Percentiles rank a stretch among this genome's conserved stretches.
Evolutionary conservation across 106 monocot genomes (phyloP).

Genomic region (Apostasia shenzhenica): DNA sequence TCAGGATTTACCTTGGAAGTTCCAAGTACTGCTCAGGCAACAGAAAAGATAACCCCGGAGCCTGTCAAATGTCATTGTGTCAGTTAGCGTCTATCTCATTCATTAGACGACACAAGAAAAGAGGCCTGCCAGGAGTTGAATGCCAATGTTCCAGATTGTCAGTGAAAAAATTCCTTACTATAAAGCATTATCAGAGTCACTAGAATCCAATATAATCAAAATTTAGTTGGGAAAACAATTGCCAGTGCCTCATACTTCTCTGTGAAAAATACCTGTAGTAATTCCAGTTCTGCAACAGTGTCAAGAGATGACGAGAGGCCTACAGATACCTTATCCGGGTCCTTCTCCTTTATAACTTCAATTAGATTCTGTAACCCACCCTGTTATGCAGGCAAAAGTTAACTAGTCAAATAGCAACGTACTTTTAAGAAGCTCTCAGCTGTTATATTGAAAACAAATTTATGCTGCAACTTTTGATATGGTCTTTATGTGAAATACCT

Average conservation of each 20-base stretch:
- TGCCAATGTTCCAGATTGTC: too few species aligned
- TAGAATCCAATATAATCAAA: background rate
- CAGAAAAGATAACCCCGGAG: conserved; percentile 93
- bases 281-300: conserved; percentile 70
- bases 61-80: conserved; percentile 38
- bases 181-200: too few species aligned
- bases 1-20: conserved; percentile 64
- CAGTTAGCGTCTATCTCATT: conserved; percentile 3
- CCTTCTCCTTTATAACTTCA: conserved; percentile 64
- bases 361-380: conserved; percentile 69
- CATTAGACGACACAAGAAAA: background rate
- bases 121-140: background rate
- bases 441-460: background rate
- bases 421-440: background rate
- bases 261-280: conserved; percentile 63
- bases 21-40: conserved; percentile 73
- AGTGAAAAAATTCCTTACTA: too few species aligned
- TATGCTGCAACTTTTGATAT: too few species aligned
- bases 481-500: too few species aligned
- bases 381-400: conserved; percentile 22
- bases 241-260: background rate
- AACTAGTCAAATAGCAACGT: background rate
- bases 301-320: conserved; percentile 73
- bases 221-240: background rate
- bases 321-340: conserved; percentile 83